These are phyloP conservation scores for Phyllosticta citribraziliensis DNA, from an alignment of 2,329 filamentous ascomycete genomes.

Conservation along the genomic window DNA sequence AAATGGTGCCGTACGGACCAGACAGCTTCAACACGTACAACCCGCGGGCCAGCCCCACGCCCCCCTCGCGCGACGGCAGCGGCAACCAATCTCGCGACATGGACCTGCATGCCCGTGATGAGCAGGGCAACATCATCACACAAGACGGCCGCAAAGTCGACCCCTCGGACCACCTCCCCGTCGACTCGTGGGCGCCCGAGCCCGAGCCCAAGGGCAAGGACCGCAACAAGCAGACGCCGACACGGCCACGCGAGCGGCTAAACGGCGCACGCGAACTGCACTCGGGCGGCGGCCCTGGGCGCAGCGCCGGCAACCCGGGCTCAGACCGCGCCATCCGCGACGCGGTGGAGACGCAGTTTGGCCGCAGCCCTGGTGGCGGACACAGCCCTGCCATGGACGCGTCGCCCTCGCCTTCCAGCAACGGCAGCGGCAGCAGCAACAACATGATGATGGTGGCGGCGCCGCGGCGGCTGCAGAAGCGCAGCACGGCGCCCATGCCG, in stretches of 20 bases:
- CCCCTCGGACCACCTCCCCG: conserved; percentile 69
- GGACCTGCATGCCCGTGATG: conserved; percentile 31
- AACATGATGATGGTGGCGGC: neutral
- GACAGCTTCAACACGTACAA: conserved; percentile 69
- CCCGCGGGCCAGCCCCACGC: conserved; percentile 35
- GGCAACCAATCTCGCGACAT: conserved; percentile 11
- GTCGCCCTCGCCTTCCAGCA: neutral
- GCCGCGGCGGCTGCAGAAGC: conserved; percentile 19
- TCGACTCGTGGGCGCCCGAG: conserved; percentile 69
- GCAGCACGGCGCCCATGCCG: conserved; percentile 14
- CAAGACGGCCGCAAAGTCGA: conserved; percentile 69
- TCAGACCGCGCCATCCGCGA: conserved; percentile 7
- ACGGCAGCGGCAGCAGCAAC: neutral
- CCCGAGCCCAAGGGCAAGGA: conserved; percentile 53
- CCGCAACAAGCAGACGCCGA: conserved; percentile 18
- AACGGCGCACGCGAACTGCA: conserved; percentile 39
- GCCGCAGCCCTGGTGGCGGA: neutral
- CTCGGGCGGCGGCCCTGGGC: neutral
- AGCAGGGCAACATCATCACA: conserved; percentile 61
- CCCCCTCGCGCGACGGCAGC: conserved; percentile 15
- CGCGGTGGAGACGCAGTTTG: neutral
- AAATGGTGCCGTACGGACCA: conserved; percentile 58
- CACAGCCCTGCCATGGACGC: neutral
- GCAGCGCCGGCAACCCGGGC: conserved; percentile 12
- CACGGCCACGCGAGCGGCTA: conserved; percentile 38